Percentiles rank a stretch among this genome's conserved stretches.
Conservation (phyloP, 164 flowering plant genomes). For the Stephania yunnanensis region DNA sequence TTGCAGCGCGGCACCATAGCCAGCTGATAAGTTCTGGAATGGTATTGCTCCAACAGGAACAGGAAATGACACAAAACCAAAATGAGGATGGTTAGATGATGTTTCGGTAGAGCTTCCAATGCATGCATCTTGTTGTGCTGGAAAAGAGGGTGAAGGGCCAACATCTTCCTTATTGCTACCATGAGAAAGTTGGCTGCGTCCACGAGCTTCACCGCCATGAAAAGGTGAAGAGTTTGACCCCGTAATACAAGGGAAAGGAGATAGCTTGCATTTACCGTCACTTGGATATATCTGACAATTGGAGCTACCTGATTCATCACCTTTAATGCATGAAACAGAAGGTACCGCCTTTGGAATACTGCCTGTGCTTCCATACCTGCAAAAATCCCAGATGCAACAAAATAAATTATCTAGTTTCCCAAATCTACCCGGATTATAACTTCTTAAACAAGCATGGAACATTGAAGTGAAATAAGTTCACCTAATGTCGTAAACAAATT, state of each 20-base stretch:
- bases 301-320: slow-evolving; percentile 2
- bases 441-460: neutral
- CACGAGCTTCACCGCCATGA: slow-evolving; percentile 15
- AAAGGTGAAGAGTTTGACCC: slow-evolving; percentile 6
- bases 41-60: slow-evolving; percentile 25
- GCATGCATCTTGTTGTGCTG: slow-evolving; percentile 10
- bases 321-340: slow-evolving; percentile 11
- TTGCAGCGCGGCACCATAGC: slow-evolving; percentile 19
- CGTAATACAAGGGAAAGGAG: slow-evolving; percentile 8
- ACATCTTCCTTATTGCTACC: slow-evolving; percentile 14
- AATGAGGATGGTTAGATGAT: slow-evolving; percentile 19
- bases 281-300: slow-evolving; percentile 10
- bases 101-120: slow-evolving; percentile 18
- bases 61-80: slow-evolving; percentile 16
- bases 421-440: neutral
- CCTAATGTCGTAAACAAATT: neutral
- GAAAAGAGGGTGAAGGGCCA: neutral
- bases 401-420: neutral
- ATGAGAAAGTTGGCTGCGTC: slow-evolving; percentile 7
- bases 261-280: slow-evolving; percentile 5
- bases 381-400: neutral
- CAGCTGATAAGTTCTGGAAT: slow-evolving; percentile 22
- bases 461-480: neutral
- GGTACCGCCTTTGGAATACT: slow-evolving; percentile 16
- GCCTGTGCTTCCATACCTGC: slow-evolving; percentile 23